phyloP scores from a whole-genome alignment of 257 asterid genomes.

The Schizonepeta tenuifolia region DNA sequence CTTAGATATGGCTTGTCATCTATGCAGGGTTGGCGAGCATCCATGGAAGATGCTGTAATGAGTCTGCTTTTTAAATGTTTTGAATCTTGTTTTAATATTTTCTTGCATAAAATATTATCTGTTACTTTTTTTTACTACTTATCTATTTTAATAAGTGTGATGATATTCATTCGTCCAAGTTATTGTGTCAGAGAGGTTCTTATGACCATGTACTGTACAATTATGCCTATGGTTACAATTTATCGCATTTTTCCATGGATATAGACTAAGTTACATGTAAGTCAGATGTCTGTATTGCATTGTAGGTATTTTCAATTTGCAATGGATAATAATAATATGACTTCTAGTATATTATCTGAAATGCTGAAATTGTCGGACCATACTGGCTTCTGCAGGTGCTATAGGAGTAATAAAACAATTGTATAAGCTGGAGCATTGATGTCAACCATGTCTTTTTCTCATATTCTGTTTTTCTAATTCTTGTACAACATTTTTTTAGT shows the following conservation, averaged over 20 bases:
- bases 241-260: slow-evolving; percentile 1
- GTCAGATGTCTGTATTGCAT: slow-evolving; percentile 11
- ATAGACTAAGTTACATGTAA: slow-evolving; percentile 18
- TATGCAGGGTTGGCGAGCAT: slow-evolving; percentile 97
- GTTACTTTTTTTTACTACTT: background rate
- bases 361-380: slow-evolving; percentile 5
- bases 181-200: slow-evolving; percentile 18
- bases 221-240: slow-evolving; percentile 22
- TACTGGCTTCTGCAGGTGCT: slow-evolving; percentile 19
- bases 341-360: slow-evolving; percentile 1
- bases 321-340: slow-evolving; percentile 16
- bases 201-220: slow-evolving; percentile 26
- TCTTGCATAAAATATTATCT: slow-evolving; percentile 4
- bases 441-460: slow-evolving; percentile 10
- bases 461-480: slow-evolving; percentile 7
- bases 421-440: slow-evolving; percentile 22
- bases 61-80: slow-evolving; percentile 30
- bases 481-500: background rate
- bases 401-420: slow-evolving; percentile 11
- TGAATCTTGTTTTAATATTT: background rate
- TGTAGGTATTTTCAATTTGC: background rate
- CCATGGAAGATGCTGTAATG: slow-evolving; percentile 97
- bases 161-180: slow-evolving; percentile 11
- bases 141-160: slow-evolving; percentile 5
- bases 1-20: slow-evolving; percentile 84